Evolutionary conservation across 371 early-diverging fungal species (phyloP), one percentile per base, ranked within the genome.

Genomic region (Mortierella sp.): DNA sequence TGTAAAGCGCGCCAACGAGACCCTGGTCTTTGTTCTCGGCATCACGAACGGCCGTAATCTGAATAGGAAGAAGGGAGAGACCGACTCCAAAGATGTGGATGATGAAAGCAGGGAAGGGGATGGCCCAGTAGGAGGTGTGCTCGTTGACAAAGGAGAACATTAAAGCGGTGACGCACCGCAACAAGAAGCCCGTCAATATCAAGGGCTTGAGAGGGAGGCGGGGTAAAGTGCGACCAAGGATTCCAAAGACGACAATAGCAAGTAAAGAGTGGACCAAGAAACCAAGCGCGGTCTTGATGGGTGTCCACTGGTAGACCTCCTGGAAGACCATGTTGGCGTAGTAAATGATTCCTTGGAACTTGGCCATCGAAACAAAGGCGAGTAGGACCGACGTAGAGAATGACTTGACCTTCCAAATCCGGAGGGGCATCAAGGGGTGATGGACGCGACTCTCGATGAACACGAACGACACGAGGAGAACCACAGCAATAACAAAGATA

Each of bases 111-210:
- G 85, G 85, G 78, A 85, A 85, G 5, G 77, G 72, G 16, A 85
- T 54, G 3, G 54, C 63, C 79, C 76, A 81, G 71, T 85, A 85
- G 9, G 70, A 82, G 0, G 88, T 88, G 48, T 90, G 84, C 24
- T 90, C 84, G 16, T 83, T 82, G 9, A 79, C 83, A n/a, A 92
- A 87, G 0, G 83, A 70, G n/a, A 90, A 79, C 65, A 80, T 63
- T 16, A 80, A 44, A 9, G 78, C 82, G 0, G 88, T 63, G 10
- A 28, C 73, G 11, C 72, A 74, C 1, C 81, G 70, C 21, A 81
- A 44, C 21, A 85, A 3, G 70, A 81, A 81, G 0, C 82, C 85
- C 0, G 54, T 21, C 26, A 85, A 54, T 54, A 81, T 85, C 28
- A 81, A 8, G n/a, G 80, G 79, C 73, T 81, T 81, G 48, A 81